Conservation (phyloP, 2,329 filamentous ascomycete genomes). For the Aspergillus cejpii region DNA sequence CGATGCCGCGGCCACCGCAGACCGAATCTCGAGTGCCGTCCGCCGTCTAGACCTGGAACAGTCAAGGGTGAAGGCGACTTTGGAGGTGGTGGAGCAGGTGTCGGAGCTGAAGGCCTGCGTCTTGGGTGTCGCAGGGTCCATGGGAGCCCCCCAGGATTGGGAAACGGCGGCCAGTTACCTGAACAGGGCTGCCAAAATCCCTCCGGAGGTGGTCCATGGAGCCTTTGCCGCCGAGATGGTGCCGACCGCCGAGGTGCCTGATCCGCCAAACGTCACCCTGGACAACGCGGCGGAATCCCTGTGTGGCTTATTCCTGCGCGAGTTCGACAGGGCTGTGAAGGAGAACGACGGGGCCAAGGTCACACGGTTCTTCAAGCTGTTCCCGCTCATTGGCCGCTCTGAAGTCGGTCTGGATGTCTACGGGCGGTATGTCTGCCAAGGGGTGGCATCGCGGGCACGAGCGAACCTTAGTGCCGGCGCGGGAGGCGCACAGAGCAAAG, state of each 20-base stretch:
- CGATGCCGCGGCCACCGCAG: constrained; percentile 75
- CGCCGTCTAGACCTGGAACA: constrained; percentile 86
- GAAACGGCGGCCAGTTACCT: constrained; percentile 91
- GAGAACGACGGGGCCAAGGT: constrained; percentile 85
- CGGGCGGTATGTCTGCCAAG: constrained; percentile 90
- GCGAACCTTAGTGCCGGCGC: constrained; percentile 66
- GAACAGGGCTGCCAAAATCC: constrained; percentile 72
- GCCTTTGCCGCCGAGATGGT: constrained; percentile 88
- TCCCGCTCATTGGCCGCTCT: constrained; percentile 82
- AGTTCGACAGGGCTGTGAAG: constrained; percentile 86
- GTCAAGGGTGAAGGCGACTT: constrained; percentile 78
- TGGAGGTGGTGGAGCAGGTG: constrained; percentile 91
- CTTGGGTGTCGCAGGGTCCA: constrained; percentile 85
- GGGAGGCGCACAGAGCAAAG: constrained; percentile 55
- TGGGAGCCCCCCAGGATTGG: constrained; percentile 98
- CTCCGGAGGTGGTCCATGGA: constrained; percentile 70
- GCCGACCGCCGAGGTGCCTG: constrained; percentile 90
- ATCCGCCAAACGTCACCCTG: constrained; percentile 79
- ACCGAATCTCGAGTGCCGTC: constrained; percentile 77
- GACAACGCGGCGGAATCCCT: constrained; percentile 82
- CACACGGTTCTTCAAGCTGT: constrained; percentile 95
- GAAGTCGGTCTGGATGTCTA: constrained; percentile 92
- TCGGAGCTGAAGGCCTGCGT: constrained; percentile 95
- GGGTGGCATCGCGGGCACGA: constrained; percentile 77
- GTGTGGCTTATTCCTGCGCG: constrained; percentile 81